Evolutionary conservation across 768 basidiomycete genomes (phyloP).

Genomic region (Rhizopogon salebrosus): DNA sequence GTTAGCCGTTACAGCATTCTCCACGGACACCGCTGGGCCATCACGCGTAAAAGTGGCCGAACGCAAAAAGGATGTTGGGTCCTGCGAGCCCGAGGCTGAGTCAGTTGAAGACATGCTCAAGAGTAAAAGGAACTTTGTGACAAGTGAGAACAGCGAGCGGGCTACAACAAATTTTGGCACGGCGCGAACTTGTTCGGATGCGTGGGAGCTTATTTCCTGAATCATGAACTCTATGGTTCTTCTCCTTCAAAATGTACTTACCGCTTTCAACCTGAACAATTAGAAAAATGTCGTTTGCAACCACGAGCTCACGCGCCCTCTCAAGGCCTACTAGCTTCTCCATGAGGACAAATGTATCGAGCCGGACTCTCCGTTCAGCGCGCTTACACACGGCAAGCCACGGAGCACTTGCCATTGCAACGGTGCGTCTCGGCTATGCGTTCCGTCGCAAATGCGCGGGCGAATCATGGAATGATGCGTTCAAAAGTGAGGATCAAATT

Average conservation of each 20-base stretch:
- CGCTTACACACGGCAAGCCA: constrained; percentile 13
- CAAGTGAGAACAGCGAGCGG: constrained; percentile 15
- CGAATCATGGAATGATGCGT: constrained; percentile 4
- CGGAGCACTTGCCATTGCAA: background rate
- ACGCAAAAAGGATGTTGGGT: constrained; percentile 41
- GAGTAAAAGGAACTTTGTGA: constrained; percentile 10
- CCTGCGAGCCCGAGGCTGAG: constrained; percentile 36
- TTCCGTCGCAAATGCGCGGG: constrained; percentile 7
- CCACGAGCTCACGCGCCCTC: constrained; percentile 16
- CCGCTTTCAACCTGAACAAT: constrained; percentile 24
- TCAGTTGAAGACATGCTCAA: constrained; percentile 25
- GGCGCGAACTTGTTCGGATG: constrained; percentile 12
- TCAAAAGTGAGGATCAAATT: constrained; percentile 25
- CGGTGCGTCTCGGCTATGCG: constrained; percentile 2
- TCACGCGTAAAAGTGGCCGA: constrained; percentile 44
- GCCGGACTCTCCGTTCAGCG: constrained; percentile 16
- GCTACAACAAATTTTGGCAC: constrained; percentile 21
- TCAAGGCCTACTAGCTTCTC: constrained; percentile 19
- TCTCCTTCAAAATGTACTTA: constrained; percentile 2
- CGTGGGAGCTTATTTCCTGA: constrained; percentile 18
- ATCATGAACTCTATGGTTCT: background rate
- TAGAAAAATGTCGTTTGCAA: constrained; percentile 17
- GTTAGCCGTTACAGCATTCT: constrained; percentile 70
- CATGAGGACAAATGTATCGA: constrained; percentile 18
- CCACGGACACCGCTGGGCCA: constrained; percentile 32